Evolutionary conservation across 768 basidiomycete genomes (phyloP).

Genomic region (Pulveroboletus sp.): DNA sequence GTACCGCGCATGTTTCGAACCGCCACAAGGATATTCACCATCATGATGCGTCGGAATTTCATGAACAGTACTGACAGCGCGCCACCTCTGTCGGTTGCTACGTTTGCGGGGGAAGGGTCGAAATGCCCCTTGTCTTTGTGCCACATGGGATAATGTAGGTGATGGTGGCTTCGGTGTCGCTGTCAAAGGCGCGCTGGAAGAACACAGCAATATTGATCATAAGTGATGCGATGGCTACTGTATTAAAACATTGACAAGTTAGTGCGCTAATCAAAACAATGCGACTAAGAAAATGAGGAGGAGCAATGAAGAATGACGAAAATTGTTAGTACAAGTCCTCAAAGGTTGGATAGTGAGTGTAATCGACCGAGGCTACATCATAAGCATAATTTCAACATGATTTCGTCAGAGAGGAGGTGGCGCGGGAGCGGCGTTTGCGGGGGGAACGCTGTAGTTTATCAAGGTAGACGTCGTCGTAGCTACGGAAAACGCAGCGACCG

Average conservation of each 20-base stretch:
- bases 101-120: not conserved
- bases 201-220: constrained; percentile 1
- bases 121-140: too few species aligned
- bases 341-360: constrained; percentile 7
- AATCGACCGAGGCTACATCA: constrained; percentile 11
- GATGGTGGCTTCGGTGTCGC: too few species aligned
- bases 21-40: constrained; percentile 4
- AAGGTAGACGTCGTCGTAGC: constrained; percentile 60
- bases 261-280: constrained; percentile 15
- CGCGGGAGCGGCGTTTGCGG: constrained; percentile 31
- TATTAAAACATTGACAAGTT: not conserved
- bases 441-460: constrained; percentile 43
- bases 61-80: too few species aligned
- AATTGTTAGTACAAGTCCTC: constrained; percentile 13
- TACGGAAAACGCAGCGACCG: constrained; percentile 49
- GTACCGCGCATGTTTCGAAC: constrained; percentile 1
- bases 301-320: not conserved
- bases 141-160: too few species aligned
- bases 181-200: too few species aligned
- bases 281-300: constrained; percentile 2
- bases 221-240: constrained; percentile 6
- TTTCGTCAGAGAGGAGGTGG: constrained; percentile 22
- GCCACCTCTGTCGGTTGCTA: not conserved
- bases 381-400: constrained; percentile 15
- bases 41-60: not conserved